Conservation (phyloP, 2,329 filamentous ascomycete genomes). For the Stagonosporopsis chrysanthemi region DNA sequence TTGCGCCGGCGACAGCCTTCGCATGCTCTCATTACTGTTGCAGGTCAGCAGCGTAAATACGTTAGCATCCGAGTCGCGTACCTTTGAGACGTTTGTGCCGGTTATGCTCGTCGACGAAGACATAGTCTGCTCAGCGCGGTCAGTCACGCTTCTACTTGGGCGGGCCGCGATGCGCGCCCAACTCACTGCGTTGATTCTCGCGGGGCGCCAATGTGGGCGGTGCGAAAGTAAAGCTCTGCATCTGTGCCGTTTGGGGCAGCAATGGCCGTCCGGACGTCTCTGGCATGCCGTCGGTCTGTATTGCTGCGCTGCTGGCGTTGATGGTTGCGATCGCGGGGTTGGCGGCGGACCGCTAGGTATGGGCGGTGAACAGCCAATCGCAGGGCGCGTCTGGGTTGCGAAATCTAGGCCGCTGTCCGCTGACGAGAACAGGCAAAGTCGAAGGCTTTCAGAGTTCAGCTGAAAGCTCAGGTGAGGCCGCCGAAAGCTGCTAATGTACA, state of each 20-base stretch:
- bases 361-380: slow-evolving; percentile 40
- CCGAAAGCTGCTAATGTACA: slow-evolving; percentile 37
- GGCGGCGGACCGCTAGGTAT: slow-evolving; percentile 39
- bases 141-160: slow-evolving; percentile 20
- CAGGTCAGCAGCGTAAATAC: slow-evolving; percentile 31
- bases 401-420: slow-evolving; percentile 27
- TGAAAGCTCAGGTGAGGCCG: slow-evolving; percentile 27
- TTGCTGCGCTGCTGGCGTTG: slow-evolving; percentile 23
- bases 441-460: slow-evolving; percentile 22
- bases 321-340: slow-evolving; percentile 43
- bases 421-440: slow-evolving; percentile 24
- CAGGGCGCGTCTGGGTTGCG: slow-evolving; percentile 21
- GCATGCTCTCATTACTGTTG: slow-evolving; percentile 90
- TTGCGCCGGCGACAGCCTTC: slow-evolving; percentile 94
- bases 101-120: slow-evolving; percentile 98
- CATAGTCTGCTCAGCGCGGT: slow-evolving; percentile 75
- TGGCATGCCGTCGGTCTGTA: slow-evolving; percentile 59
- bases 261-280: slow-evolving; percentile 69
- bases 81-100: slow-evolving; percentile 96
- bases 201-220: slow-evolving; percentile 69
- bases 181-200: slow-evolving; percentile 85
- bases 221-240: slow-evolving; percentile 80
- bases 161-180: slow-evolving; percentile 6
- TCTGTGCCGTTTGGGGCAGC: slow-evolving; percentile 71
- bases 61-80: slow-evolving; percentile 52